phyloP scores from a whole-genome alignment of 2,329 filamentous ascomycete species.

The Pleurostoma richardsiae region DNA sequence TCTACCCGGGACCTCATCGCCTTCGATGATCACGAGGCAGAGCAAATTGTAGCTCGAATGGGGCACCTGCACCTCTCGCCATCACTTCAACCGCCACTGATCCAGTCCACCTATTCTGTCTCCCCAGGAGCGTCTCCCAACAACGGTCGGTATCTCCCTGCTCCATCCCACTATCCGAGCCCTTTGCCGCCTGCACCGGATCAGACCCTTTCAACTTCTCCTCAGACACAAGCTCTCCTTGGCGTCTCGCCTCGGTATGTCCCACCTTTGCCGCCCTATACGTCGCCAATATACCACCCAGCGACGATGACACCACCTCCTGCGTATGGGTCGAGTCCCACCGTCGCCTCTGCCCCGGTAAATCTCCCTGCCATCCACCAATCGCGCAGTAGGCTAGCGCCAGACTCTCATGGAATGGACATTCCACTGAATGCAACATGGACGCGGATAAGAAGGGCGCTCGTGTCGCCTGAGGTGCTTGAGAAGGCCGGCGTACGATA shows the following conservation, averaged over 20 bases:
- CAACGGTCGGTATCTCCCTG: slow-evolving; percentile 21
- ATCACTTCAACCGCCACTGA: slow-evolving; percentile 11
- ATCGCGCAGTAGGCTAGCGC: slow-evolving; percentile 37
- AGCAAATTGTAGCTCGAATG: slow-evolving; percentile 34
- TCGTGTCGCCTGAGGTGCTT: slow-evolving; percentile 55
- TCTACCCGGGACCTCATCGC: slow-evolving; percentile 49
- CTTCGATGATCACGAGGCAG: slow-evolving; percentile 31
- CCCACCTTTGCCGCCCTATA: slow-evolving; percentile 22
- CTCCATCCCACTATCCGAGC: slow-evolving; percentile 26
- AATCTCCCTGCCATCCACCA: slow-evolving; percentile 13
- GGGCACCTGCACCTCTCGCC: slow-evolving; percentile 34
- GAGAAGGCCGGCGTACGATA: slow-evolving; percentile 51
- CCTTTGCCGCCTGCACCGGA: slow-evolving; percentile 12
- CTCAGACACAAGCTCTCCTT: slow-evolving; percentile 18
- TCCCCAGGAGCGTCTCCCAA: slow-evolving; percentile 28
- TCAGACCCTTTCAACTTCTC: slow-evolving; percentile 26
- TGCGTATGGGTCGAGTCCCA: slow-evolving; percentile 20
- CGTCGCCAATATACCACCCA: slow-evolving; percentile 9
- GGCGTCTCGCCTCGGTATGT: slow-evolving; percentile 34
- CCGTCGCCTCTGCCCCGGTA: slow-evolving; percentile 12
- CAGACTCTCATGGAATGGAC: slow-evolving; percentile 50
- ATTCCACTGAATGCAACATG: slow-evolving; percentile 54
- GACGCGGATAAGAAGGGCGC: slow-evolving; percentile 51
- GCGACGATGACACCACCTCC: slow-evolving; percentile 19
- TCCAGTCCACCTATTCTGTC: slow-evolving; percentile 22